Evolutionary conservation across 2,329 filamentous ascomycete species (phyloP).

Genomic region (Diaporthe sp.): DNA sequence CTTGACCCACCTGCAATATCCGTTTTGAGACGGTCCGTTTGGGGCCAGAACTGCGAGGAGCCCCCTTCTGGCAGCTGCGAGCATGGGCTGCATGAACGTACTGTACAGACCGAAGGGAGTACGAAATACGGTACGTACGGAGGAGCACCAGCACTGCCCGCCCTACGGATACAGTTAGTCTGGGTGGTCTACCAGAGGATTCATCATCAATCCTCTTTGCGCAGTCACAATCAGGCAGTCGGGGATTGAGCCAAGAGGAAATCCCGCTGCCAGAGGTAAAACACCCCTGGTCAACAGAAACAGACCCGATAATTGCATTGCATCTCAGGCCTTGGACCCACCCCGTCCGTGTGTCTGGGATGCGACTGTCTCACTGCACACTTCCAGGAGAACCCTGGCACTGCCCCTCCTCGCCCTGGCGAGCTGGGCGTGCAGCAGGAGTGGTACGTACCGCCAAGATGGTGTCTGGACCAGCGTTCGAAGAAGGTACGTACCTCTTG

Average conservation of each 20-base stretch:
- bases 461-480: slow-evolving; percentile 22
- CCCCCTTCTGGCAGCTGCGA: background rate
- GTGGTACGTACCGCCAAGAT: slow-evolving; percentile 29
- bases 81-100: background rate
- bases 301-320: slow-evolving; percentile 29
- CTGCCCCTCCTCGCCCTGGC: slow-evolving; percentile 24
- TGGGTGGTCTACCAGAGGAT: background rate
- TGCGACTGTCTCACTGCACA: slow-evolving; percentile 19
- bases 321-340: slow-evolving; percentile 2
- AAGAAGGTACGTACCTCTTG: slow-evolving; percentile 25
- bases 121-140: background rate
- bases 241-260: background rate
- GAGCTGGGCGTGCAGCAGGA: slow-evolving; percentile 7
- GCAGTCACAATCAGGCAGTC: background rate
- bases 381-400: slow-evolving; percentile 29
- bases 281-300: background rate
- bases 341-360: slow-evolving; percentile 13
- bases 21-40: slow-evolving; percentile 18
- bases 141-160: background rate
- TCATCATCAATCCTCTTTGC: background rate
- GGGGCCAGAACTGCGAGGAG: background rate
- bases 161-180: background rate
- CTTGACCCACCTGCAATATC: background rate
- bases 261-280: background rate
- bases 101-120: background rate